Evolutionary conservation across 768 basidiomycete genomes (phyloP), one percentile per base, ranked within the genome.

Genomic region (Boletus fagicola): DNA sequence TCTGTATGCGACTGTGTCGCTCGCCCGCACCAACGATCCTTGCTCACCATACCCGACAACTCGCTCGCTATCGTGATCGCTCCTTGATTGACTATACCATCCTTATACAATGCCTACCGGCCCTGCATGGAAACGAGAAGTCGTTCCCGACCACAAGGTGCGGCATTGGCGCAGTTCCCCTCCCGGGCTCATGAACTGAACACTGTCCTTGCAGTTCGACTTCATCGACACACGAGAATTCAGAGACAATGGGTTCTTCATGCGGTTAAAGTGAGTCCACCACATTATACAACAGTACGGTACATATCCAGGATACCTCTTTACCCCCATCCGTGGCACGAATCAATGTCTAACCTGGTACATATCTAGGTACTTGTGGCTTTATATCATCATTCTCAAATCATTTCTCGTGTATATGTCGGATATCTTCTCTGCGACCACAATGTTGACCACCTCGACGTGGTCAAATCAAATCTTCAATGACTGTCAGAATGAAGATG

Each of bases 111-210:
- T 72, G 71, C 51, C 58, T 54, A 83, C 86, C 64, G 91, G 86
- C 67, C 80, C 88, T 43, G 85, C 90, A 64, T 97, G 95, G 97
- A 98, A 98, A 80, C 83, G 94, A 69, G 97, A 98, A 80, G 83
- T 90, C 65, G 94, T 98, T 45, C 92, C 91, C 53, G 97, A 98
- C 77, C 97, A 98, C 77, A 99, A 98, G 83, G 96, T 94, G 60
- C 54, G 79, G 60, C 39, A 30, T 30, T 44, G 54, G 26, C 36
- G 13, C 33, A 20, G n/a, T 45, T 31, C 24, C 43, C 15, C 35
- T 13, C 49, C 12, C 51, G 20, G 52, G 18, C 39, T 43, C 33
- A 33, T 12, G 12, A 28, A 58, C n/a, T 55, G 44, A 60, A 51
- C 20, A 15, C 20, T 22, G 54, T 44, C 40, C 47, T 51, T 35